Base-by-base conservation (phyloP, 805 yeast species). In the Zygoascus bituminiphila region DNA sequence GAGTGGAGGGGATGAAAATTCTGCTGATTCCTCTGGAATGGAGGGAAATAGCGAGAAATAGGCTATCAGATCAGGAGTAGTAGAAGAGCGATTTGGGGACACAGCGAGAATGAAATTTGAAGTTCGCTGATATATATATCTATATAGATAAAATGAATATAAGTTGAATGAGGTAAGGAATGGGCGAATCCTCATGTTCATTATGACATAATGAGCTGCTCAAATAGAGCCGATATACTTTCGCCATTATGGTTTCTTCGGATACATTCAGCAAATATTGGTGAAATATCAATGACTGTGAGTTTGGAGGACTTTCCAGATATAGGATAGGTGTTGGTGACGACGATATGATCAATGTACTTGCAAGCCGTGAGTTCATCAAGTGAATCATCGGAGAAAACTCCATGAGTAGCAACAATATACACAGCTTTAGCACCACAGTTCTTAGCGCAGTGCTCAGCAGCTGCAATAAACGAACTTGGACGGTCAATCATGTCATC, bases 181-280 rank as follows among this genome's bases (percentile, higher is more conserved):
- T 10, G n/a, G 14, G 17, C 40, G n/a, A 36, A 36, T 23, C 38
- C 6, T n/a, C n/a, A n/a, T n/a, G n/a, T n/a, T n/a, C n/a, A 15
- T 35, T 53, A 62, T n/a, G 62, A 53, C 29, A 52, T 50, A 43
- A 89, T 84, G 55, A 88, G 74, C 44, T 94, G 88, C 66, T 89
- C 96, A 65, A 91, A 89, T 59, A 89, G 71, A 19, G 89, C 95
- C 37, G 96, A 86, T 53, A 91, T 89, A 59, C 94, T 84, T 72
- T 91, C 98, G 65, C 98, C 99, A 60, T 91, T 89, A 67, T 93
- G 99, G 64, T 93, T 96, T 72, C 99, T 84, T 71, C 99, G 82
- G 53, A 93, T 91, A 68, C 98, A 93, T 72, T 93, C 99, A 31
- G 98, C 98, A 62, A 93, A 85, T 47, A 93, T 88, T 17, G 95